Conservation (phyloP, 139 green algal species). For the Zygnema circumcarinatum region DNA sequence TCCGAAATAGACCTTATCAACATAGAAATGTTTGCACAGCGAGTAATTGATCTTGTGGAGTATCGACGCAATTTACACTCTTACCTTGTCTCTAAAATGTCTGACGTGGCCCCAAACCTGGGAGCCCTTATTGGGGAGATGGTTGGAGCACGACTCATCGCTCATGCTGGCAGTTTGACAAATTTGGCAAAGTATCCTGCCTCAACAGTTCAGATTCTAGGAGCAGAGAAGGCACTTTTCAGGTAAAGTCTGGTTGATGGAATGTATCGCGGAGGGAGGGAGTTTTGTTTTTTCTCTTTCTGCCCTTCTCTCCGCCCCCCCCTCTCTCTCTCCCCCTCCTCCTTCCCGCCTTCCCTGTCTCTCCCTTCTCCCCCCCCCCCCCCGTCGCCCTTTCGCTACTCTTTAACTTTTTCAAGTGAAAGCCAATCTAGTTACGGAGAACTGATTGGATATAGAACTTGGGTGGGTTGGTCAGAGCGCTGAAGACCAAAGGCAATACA, state of each 20-base stretch:
- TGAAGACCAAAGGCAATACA: slow-evolving; percentile 99
- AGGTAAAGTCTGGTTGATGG: too few species aligned
- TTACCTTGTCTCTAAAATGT: slow-evolving; percentile 89
- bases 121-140: slow-evolving; percentile 93
- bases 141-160: slow-evolving; percentile 95
- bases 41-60: slow-evolving; percentile 93
- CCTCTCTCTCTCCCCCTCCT: too few species aligned
- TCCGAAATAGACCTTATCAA: slow-evolving; percentile 96
- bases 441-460: too few species aligned
- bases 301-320: too few species aligned
- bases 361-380: neutral
- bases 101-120: slow-evolving; percentile 94
- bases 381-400: too few species aligned
- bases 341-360: too few species aligned
- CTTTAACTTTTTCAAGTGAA: too few species aligned
- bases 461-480: slow-evolving; percentile 68
- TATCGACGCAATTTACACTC: slow-evolving; percentile 83
- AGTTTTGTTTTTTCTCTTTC: neutral
- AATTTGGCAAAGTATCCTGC: slow-evolving; percentile 99
- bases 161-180: slow-evolving; percentile 88
- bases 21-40: slow-evolving; percentile 92
- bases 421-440: too few species aligned
- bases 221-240: slow-evolving; percentile 99
- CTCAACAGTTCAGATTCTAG: slow-evolving; percentile 98
- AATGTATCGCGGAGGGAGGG: too few species aligned